Evolutionary conservation across 2,329 filamentous ascomycete species (phyloP).

Genomic region (Fusarium armeniacum): DNA sequence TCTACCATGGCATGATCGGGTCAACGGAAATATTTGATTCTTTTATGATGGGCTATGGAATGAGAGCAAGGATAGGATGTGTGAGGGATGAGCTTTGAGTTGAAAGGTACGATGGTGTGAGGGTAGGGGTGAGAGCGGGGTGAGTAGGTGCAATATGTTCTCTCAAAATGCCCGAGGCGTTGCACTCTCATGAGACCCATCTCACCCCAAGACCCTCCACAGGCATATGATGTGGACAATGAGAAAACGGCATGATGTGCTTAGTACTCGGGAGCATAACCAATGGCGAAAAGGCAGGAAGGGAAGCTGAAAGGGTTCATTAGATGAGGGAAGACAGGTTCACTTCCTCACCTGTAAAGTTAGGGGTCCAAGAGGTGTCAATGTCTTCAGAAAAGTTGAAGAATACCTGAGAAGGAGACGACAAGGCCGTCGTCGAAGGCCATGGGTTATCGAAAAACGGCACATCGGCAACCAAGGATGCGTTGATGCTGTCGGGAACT

Average conservation of each 20-base stretch:
- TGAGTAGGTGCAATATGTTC: conserved; percentile 46
- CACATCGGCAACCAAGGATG: conserved; percentile 30
- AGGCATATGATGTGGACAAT: conserved; percentile 26
- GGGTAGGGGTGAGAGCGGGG: conserved; percentile 41
- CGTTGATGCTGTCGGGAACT: conserved; percentile 22
- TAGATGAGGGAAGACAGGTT: conserved; percentile 25
- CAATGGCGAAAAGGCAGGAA: conserved; percentile 8
- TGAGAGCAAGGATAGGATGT: conserved; percentile 34
- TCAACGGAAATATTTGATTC: conserved; percentile 32
- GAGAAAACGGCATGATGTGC: conserved; percentile 17
- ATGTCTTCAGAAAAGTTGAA: conserved; percentile 41
- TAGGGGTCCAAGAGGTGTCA: conserved; percentile 33
- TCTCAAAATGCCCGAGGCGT: conserved; percentile 36
- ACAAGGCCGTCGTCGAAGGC: conserved; percentile 31
- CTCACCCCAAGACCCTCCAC: conserved; percentile 40
- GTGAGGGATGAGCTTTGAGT: conserved; percentile 34
- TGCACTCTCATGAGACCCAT: conserved; percentile 43
- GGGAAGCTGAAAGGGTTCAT: conserved; percentile 2
- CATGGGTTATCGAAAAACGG: conserved; percentile 44
- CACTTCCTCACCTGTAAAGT: conserved; percentile 47
- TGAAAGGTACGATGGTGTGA: conserved; percentile 34
- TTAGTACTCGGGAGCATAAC: conserved; percentile 2
- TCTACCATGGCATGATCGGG: conserved; percentile 49
- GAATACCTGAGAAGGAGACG: conserved; percentile 45
- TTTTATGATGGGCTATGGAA: conserved; percentile 32